phyloP scores from a whole-genome alignment of 495 filamentous ascomycete genomes.

The Neurospora sp. region DNA sequence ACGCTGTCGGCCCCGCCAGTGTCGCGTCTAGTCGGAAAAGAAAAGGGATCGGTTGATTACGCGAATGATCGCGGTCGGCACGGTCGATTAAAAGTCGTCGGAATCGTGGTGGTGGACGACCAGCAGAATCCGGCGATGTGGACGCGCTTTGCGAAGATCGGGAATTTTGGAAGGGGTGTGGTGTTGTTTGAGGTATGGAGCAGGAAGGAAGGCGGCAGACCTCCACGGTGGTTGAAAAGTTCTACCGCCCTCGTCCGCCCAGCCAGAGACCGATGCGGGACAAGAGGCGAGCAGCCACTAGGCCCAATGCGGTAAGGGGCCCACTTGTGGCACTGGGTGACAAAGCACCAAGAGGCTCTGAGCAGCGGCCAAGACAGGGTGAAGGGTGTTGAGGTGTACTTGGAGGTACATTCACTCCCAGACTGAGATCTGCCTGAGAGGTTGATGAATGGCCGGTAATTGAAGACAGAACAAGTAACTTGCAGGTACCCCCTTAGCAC shows the following conservation, averaged over 20 bases:
- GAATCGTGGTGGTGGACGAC: slow-evolving; percentile 7
- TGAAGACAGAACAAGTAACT: background rate
- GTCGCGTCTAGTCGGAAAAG: slow-evolving; percentile 10
- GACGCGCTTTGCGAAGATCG: slow-evolving; percentile 31
- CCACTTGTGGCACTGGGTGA: background rate
- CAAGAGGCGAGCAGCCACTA: background rate
- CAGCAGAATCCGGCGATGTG: slow-evolving; percentile 19
- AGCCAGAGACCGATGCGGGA: background rate
- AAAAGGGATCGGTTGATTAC: slow-evolving; percentile 5
- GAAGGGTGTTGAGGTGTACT: background rate
- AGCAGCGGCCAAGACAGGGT: background rate
- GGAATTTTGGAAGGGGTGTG: background rate
- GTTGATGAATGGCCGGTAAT: background rate
- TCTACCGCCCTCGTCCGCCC: slow-evolving; percentile 7
- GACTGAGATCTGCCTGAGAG: background rate
- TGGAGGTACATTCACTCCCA: background rate
- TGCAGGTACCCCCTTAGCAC: background rate
- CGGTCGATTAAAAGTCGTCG: slow-evolving; percentile 17
- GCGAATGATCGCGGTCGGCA: slow-evolving; percentile 13
- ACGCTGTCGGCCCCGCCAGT: slow-evolving; percentile 14
- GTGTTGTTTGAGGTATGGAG: slow-evolving; percentile 22
- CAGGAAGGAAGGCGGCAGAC: slow-evolving; percentile 19
- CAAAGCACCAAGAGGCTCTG: background rate
- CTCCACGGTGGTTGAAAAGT: slow-evolving; percentile 22
- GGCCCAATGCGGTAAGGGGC: background rate